Base-by-base conservation (phyloP, 2,329 filamentous ascomycete species). In the Penicillium sp. region DNA sequence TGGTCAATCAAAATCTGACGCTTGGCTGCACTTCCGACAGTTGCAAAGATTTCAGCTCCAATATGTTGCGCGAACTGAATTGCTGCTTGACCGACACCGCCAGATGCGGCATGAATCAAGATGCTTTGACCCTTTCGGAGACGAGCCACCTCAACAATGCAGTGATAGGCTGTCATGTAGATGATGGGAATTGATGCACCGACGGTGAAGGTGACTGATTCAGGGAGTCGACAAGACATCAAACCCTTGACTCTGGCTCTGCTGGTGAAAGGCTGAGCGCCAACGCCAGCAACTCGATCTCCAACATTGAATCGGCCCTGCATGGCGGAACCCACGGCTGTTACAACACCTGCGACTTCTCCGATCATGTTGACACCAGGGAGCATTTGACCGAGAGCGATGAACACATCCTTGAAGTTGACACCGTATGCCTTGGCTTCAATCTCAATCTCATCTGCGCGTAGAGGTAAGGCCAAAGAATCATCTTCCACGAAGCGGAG, bases 31-130 rank as follows among this genome's bases (percentile, higher is more conserved):
- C 60, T 64, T 24, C 69, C 61, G 17, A 70, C 69, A 6, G 72
- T 75, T 4, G 59, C 68, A 38, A 63, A 72, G 13, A 72, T 61
- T 42, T 70, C 56, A 33, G 66, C 40, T 2, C 61, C 64, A 9
- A 58, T 56, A n/a, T 53, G 24, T 28, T 64, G 64, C 19, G 68
- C 65, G 13, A 72, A 24, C 15, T 68, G 60, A 13, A 75, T 66
- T 3, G 59, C 58, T 1, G 62, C 62, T 15, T 64, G 60, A 9
- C 67, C 67, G 22, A 62, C 58, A 42, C 68, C 72, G 19, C 70
- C 68, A n/a, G 65, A 56, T 6, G 68, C 72, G 7, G 64, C 61
- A 42, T 75, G 72, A 19, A 75, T 72, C 2, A 75, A 60, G 5
- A 74, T 62, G 1, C 63, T 59, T 19, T 68, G 42, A 12, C 65